Conservation (phyloP, 31 red algal species). For the Asparagopsis taxiformis region DNA sequence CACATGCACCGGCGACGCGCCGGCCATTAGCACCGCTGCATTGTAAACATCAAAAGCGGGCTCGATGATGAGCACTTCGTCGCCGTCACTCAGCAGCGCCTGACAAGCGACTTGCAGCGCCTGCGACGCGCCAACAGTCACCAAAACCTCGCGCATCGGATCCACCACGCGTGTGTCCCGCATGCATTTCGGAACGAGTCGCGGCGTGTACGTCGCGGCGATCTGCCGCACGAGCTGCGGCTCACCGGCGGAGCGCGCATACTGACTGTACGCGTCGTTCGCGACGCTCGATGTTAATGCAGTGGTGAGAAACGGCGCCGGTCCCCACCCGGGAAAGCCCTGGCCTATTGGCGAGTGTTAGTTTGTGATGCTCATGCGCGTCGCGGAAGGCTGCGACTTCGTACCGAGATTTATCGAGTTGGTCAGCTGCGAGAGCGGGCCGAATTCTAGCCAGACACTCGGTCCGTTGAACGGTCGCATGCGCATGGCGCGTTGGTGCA, state of each 20-base stretch:
- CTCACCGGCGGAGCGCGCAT: conserved; percentile 74
- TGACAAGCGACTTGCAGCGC: conserved; percentile 65
- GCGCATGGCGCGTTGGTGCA: conserved; percentile 36
- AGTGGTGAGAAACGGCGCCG: conserved; percentile 73
- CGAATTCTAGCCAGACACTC: conserved; percentile 92
- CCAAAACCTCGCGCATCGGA: conserved; percentile 52
- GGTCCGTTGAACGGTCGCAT: conserved; percentile 74
- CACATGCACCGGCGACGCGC: conserved; percentile 57
- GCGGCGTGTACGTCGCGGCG: conserved; percentile 34
- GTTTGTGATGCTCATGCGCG: too few relatives aligned
- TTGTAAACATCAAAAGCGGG: conserved; percentile 94
- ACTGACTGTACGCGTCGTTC: conserved; percentile 36
- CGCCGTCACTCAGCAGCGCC: conserved; percentile 73
- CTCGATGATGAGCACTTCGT: conserved; percentile 91
- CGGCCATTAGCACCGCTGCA: conserved; percentile 58
- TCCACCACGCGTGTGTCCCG: conserved; percentile 16
- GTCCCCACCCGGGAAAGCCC: conserved; percentile 83
- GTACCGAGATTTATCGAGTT: conserved; percentile 79
- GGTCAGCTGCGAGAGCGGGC: conserved; percentile 67
- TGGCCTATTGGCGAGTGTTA: too few relatives aligned
- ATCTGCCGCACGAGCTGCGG: conserved; percentile 49
- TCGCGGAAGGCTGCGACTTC: conserved; percentile 2
- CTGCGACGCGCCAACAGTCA: conserved; percentile 91
- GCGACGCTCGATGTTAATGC: conserved; percentile 16
- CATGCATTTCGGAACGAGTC: conserved; percentile 19